Conservation (phyloP, 1,139 yeast genomes). For the Debaryomyces sp. region DNA sequence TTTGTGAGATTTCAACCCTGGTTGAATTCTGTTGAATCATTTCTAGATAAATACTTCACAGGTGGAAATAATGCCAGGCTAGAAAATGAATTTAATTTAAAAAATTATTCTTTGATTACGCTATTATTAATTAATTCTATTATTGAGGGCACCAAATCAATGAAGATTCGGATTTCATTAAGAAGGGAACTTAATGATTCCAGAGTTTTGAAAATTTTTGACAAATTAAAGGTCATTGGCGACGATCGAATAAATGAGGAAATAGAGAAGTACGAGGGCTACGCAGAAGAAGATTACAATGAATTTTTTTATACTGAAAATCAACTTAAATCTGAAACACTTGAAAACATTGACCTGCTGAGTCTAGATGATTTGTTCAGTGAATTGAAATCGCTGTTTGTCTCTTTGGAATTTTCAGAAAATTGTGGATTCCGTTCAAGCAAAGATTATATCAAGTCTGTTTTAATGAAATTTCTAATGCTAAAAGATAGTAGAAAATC, state of each 20-base stretch:
- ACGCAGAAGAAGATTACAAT: conserved; percentile 44
- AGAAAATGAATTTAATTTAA: conserved; percentile 27
- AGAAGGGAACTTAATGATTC: conserved; percentile 47
- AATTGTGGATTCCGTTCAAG: conserved; percentile 8
- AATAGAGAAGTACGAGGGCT: conserved; percentile 44
- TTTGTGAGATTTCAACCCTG: conserved; percentile 45
- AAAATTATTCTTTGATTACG: conserved; percentile 48
- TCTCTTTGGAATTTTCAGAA: conserved; percentile 5
- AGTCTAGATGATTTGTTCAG: conserved; percentile 25
- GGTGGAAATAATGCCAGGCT: conserved; percentile 17
- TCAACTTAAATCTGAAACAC: conserved; percentile 14
- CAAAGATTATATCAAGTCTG: conserved; percentile 10
- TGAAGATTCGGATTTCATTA: conserved; percentile 33
- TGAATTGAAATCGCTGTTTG: conserved; percentile 17
- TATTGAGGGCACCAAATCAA: conserved; percentile 36
- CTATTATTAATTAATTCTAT: conserved; percentile 47
- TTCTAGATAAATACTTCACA: conserved; percentile 34
- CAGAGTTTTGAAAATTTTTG: conserved; percentile 40
- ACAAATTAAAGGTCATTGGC: conserved; percentile 36
- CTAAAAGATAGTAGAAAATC: conserved; percentile 28
- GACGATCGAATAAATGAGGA: conserved; percentile 48
- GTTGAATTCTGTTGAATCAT: conserved; percentile 40
- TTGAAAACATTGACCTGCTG: conserved; percentile 13
- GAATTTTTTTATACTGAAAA: conserved; percentile 17
- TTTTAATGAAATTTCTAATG: conserved; percentile 27